Conservation (phyloP, 352 stramenopile genomes). For the Phytophthora cactorum region DNA sequence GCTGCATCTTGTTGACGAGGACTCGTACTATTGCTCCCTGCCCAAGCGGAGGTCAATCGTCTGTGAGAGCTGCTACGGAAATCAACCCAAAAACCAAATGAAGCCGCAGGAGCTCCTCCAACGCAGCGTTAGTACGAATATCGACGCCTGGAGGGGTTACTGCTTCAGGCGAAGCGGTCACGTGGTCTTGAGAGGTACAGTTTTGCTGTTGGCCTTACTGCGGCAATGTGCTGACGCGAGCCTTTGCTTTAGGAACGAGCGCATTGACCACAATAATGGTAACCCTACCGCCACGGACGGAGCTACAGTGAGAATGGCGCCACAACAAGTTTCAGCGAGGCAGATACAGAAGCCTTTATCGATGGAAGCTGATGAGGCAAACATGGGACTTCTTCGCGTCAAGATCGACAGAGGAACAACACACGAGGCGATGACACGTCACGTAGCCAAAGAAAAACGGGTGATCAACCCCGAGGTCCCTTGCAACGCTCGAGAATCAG, state of each 20-base stretch:
- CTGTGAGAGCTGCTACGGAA: slow-evolving; percentile 59
- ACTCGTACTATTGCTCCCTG: not conserved
- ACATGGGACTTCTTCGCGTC: not conserved
- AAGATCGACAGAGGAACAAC: slow-evolving; percentile 9
- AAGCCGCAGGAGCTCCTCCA: slow-evolving; percentile 34
- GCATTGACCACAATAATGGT: slow-evolving; percentile 8
- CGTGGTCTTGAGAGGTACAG: slow-evolving; percentile 50
- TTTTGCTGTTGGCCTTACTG: not conserved
- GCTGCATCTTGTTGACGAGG: too few relatives aligned
- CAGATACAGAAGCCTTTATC: slow-evolving; percentile 24
- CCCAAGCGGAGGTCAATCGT: slow-evolving; percentile 60
- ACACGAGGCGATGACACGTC: not conserved
- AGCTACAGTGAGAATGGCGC: slow-evolving; percentile 21
- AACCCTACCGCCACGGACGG: slow-evolving; percentile 1
- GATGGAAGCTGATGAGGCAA: slow-evolving; percentile 4
- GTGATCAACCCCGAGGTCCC: slow-evolving; percentile 29
- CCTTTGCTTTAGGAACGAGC: slow-evolving; percentile 15
- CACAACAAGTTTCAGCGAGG: slow-evolving; percentile 35
- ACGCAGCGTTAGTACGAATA: slow-evolving; percentile 75
- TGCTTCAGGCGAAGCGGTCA: slow-evolving; percentile 60
- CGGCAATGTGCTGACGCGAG: not conserved
- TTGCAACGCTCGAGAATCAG: slow-evolving; percentile 50
- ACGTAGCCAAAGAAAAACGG: not conserved
- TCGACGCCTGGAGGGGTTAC: slow-evolving; percentile 58
- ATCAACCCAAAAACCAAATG: slow-evolving; percentile 33